Evolutionary conservation across 2,329 filamentous ascomycete genomes (phyloP), one percentile per base, ranked within the genome.

Genomic region (Chrysoporthe austroafricana): DNA sequence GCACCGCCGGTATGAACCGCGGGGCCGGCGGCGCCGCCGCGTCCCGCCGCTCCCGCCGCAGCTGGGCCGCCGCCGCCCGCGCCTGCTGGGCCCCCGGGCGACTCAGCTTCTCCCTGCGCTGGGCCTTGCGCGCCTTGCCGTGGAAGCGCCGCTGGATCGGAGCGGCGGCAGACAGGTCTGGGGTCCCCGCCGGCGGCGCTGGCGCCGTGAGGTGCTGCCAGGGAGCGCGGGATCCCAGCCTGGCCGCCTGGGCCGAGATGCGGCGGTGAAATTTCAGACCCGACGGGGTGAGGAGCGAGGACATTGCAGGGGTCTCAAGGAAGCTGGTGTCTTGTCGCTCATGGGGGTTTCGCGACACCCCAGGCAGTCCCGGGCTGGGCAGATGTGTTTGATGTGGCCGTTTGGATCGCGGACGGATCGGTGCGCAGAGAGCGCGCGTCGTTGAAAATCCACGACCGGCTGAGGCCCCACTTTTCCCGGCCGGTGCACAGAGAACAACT

Each of bases 121-220:
- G 54, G 26, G 50, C 50, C 50, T 54, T 54, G 54, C 54, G 54
- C 54, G 39, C 18, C 34, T 34, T 57, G 54, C 32, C 32, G 7
- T 57, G 34, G 34, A 57, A 57, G 54, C 54, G 34, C 18, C 54
- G 32, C 54, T 57, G 54, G 11, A 13, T 13, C 8, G 26, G 21
- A 3, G 9, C 18, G 50, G 9, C 9, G 52, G 44, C 44, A 1
- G 4, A 14, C 6, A 46, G 1, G 13, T 46, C 44, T 5, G 13
- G 44, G 44, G 2, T 1, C 6, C 6, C 44, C 4, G 18, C 4
- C 18, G 44, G 1, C 7, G 6, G 13, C 44, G 44, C 44, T 1
- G 44, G 13, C 44, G 44, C 44, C 44, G 44, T 46, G 8, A 18
- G 44, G 1, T 46, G 44, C 13, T 14, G 44, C 13, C 18, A 18